A percentile compares a stretch with the other conserved stretches of the same genome.
Conservation (phyloP, 345 rosid species). For the Abelmoschus esculentus region DNA sequence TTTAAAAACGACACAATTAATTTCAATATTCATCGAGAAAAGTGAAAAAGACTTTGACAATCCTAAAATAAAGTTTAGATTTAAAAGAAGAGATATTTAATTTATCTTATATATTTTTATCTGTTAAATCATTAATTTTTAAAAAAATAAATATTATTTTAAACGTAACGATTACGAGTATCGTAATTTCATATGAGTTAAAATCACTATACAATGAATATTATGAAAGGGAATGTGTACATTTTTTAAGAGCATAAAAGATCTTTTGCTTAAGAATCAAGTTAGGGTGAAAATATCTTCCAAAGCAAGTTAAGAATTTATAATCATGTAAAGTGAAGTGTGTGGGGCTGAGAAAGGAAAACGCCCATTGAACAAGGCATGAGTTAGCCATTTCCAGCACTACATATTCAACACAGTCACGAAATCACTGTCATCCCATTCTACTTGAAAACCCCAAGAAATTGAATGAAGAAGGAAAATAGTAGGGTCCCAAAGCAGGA, state of each 20-base stretch:
- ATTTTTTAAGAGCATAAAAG: not conserved
- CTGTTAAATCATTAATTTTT: too few species aligned
- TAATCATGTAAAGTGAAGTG: not conserved
- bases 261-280: not conserved
- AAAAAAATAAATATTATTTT: too few species aligned
- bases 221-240: not conserved
- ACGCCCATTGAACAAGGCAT: not conserved
- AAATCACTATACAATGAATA: too few species aligned
- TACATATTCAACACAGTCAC: not conserved
- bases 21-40: too few species aligned
- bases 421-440: not conserved
- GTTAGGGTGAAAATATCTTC: not conserved
- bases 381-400: not conserved
- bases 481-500: not conserved
- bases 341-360: not conserved
- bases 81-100: too few species aligned
- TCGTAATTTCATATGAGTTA: too few species aligned
- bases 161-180: too few species aligned
- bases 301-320: not conserved
- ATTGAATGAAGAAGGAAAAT: not conserved
- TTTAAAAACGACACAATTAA: too few species aligned
- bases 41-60: too few species aligned
- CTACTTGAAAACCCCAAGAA: not conserved
- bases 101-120: too few species aligned
- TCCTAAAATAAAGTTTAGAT: too few species aligned